Conservation (phyloP, 805 yeast genomes). For the Suhomyces sp. region DNA sequence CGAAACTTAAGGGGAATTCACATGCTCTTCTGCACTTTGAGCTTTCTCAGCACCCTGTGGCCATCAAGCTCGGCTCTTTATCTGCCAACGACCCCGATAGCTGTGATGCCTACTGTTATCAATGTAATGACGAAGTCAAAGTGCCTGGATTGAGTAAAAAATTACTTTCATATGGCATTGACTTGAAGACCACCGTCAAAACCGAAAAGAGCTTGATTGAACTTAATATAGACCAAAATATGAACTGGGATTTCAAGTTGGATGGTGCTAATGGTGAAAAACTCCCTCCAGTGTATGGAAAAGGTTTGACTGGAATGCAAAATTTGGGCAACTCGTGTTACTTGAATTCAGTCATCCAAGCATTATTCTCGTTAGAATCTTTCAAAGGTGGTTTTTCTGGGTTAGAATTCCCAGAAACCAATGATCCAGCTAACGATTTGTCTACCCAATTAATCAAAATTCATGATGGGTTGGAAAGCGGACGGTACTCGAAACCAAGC, state of each 20-base stretch:
- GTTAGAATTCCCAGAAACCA: slow-evolving; percentile 26
- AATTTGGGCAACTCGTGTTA: slow-evolving; percentile 95
- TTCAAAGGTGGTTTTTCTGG: slow-evolving; percentile 40
- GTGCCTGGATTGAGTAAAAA: slow-evolving; percentile 56
- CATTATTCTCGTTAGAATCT: slow-evolving; percentile 49
- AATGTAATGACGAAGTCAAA: slow-evolving; percentile 83
- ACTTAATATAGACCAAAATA: slow-evolving; percentile 86
- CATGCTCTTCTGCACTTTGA: slow-evolving; percentile 81
- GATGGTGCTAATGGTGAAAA: slow-evolving; percentile 66
- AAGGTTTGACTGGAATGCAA: slow-evolving; percentile 76
- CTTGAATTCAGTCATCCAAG: slow-evolving; percentile 75
- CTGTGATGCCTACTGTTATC: slow-evolving; percentile 86
- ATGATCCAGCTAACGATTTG: slow-evolving; percentile 62
- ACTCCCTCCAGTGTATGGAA: slow-evolving; percentile 66
- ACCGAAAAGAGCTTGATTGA: slow-evolving; percentile 89
- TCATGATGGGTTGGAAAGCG: slow-evolving; percentile 74
- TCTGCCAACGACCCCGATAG: slow-evolving; percentile 55
- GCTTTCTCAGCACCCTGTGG: slow-evolving; percentile 64
- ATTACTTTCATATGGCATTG: slow-evolving; percentile 64
- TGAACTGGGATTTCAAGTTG: slow-evolving; percentile 90
- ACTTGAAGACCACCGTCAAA: slow-evolving; percentile 51
- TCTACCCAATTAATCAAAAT: slow-evolving; percentile 75
- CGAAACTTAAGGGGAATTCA: slow-evolving; percentile 81
- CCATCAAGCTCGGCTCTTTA: slow-evolving; percentile 87
- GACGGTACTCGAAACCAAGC: slow-evolving; percentile 66